Conservation (phyloP, 306 rosid genomes). For the Aeschynomene evenia region DNA sequence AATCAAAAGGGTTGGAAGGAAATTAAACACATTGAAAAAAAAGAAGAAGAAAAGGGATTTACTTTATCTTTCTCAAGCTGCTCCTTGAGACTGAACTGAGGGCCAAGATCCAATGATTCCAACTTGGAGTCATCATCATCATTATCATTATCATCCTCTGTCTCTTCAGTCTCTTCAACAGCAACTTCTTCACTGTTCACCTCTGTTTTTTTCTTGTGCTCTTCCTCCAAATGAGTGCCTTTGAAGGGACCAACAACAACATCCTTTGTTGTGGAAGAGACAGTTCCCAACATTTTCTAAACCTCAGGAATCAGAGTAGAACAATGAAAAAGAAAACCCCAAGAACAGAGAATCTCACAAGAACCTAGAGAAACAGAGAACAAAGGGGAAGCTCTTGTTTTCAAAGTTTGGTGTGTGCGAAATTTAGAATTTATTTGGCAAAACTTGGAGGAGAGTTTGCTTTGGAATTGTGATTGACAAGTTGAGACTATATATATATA, state of each 20-base stretch:
- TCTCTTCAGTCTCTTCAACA: slow-evolving; percentile 13
- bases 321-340: neutral
- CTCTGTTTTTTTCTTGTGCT: slow-evolving; percentile 38
- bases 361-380: neutral
- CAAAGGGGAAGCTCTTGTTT: neutral
- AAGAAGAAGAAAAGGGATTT: neutral
- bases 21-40: neutral
- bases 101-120: slow-evolving; percentile 69
- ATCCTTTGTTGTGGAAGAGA: slow-evolving; percentile 46
- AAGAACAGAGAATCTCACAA: neutral
- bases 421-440: neutral
- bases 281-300: neutral
- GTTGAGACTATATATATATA: neutral
- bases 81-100: slow-evolving; percentile 78
- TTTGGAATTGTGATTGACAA: neutral
- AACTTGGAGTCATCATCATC: slow-evolving; percentile 45
- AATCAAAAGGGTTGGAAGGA: neutral
- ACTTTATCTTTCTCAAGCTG: slow-evolving; percentile 95
- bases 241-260: slow-evolving; percentile 42
- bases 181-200: slow-evolving; percentile 25
- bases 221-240: slow-evolving; percentile 47
- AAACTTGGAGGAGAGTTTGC: neutral
- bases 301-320: slow-evolving; percentile 14
- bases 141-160: slow-evolving; percentile 22
- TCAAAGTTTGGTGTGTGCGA: slow-evolving; percentile 14